phyloP scores from a whole-genome alignment of 1,139 yeast genomes.

The Suhomyces guaymorum region DNA sequence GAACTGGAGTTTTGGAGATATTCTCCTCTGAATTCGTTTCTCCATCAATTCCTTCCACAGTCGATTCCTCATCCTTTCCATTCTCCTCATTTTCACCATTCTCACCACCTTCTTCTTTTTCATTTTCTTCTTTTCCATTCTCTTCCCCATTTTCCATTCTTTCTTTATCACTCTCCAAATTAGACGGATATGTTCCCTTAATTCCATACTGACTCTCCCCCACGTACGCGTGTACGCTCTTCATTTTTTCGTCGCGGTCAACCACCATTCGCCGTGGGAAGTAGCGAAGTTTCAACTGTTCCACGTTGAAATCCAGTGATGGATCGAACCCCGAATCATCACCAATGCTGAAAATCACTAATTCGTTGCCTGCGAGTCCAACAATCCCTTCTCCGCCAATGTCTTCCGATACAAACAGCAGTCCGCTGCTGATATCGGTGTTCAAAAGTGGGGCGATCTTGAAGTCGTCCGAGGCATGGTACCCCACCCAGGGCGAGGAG shows the following conservation, averaged over 20 bases:
- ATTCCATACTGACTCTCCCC: conserved; percentile 50
- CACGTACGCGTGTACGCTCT: conserved; percentile 31
- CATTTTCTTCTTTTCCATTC: conserved; percentile 13
- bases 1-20: neutral
- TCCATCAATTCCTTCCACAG: too few relatives aligned
- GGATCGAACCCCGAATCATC: conserved; percentile 35
- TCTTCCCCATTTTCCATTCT: too few relatives aligned
- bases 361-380: conserved; percentile 54
- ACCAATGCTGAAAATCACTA: conserved; percentile 64
- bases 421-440: conserved; percentile 33
- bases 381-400: conserved; percentile 62
- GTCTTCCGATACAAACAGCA: conserved; percentile 65
- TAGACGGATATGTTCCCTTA: conserved; percentile 36
- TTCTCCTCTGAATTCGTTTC: conserved; percentile 14
- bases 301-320: conserved; percentile 48
- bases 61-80: too few relatives aligned
- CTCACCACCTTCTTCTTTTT: conserved; percentile 37
- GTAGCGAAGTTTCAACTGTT: conserved; percentile 45
- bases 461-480: conserved; percentile 26
- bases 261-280: conserved; percentile 53
- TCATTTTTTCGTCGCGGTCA: conserved; percentile 14
- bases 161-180: too few relatives aligned
- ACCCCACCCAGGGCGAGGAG: conserved; percentile 44
- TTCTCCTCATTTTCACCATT: too few relatives aligned
- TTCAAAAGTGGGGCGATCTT: conserved; percentile 46